Evolutionary conservation across 257 asterid genomes (phyloP), one percentile per base, ranked within the genome.

Genomic region (Lycium barbarum): DNA sequence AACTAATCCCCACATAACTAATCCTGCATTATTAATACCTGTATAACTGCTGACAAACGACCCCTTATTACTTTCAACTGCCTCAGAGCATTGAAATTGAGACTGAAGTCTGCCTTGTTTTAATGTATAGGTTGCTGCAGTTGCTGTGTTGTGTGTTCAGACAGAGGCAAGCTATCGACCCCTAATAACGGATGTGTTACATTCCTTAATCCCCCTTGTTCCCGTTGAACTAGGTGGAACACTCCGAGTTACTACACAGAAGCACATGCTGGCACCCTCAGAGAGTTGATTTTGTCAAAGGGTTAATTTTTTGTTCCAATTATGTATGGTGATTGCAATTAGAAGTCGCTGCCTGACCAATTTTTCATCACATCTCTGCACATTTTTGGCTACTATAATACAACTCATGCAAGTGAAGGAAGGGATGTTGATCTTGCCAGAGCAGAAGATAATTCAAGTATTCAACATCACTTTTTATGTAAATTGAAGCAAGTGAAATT

Each of bases 91-190:
- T 40, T 40, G 54, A 26, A 6, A 58, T 61, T 38, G 59, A 59
- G 49, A 51, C 45, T 36, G 26, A 55, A 36, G 35, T 22, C 6
- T 61, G 7, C 62, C 38, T 81, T 54, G 54, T n/a, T 12, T 14
- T 58, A 26, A 20, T 18, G 58, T 80, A 85, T 71, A 94, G 98
- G 97, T 93, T 20, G 98, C 97, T 72, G 98, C 97, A 58, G 95
- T 94, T 83, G 95, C 98, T 7, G 93, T 94, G 84, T 88, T 94
- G 6, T 94, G 97, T 22, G 88, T 94, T 57, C 98, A 94, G 88
- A 92, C 93, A 20, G 98, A 94, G 85, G 93, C 97, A 17, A 93
- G 96, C 87, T 94, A 94, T 84, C 92, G 98, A 0, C 98, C 98
- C 15, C 87, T 94, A 84, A 92, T 94, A 86, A 89, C 95, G 26